phyloP scores from a whole-genome alignment of 371 early-diverging fungal genomes.

The Circinella minor region DNA sequence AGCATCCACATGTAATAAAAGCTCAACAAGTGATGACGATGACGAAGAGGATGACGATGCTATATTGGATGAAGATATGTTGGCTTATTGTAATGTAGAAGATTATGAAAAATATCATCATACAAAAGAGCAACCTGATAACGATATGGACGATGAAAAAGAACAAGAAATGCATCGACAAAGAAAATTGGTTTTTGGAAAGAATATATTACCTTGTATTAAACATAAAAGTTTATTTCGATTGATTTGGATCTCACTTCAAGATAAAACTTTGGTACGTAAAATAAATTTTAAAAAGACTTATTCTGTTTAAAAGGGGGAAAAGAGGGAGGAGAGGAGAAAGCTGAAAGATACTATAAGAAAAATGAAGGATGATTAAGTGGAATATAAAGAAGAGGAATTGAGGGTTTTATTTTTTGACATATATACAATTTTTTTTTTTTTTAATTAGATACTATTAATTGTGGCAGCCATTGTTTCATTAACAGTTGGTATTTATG shows the following conservation, averaged over 20 bases:
- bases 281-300: conserved; percentile 5
- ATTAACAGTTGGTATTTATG: conserved; percentile 86
- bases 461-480: conserved; percentile 85
- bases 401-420: neutral
- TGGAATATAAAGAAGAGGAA: neutral
- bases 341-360: neutral
- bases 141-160: neutral
- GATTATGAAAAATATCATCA: neutral
- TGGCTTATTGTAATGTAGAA: conserved; percentile 1
- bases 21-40: neutral
- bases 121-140: neutral
- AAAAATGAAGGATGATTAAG: neutral
- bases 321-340: no score
- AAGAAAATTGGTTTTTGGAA: conserved; percentile 59
- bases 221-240: conserved; percentile 64
- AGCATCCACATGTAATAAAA: neutral
- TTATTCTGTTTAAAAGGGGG: no score
- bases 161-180: conserved; percentile 20
- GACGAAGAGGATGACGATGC: conserved; percentile 7
- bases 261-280: conserved; percentile 88
- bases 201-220: conserved; percentile 67
- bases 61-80: conserved; percentile 13
- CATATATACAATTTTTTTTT: neutral
- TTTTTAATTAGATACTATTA: conserved; percentile 62
- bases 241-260: conserved; percentile 76